phyloP scores from a whole-genome alignment of 306 rosid genomes.

The Arachis stenosperma region DNA sequence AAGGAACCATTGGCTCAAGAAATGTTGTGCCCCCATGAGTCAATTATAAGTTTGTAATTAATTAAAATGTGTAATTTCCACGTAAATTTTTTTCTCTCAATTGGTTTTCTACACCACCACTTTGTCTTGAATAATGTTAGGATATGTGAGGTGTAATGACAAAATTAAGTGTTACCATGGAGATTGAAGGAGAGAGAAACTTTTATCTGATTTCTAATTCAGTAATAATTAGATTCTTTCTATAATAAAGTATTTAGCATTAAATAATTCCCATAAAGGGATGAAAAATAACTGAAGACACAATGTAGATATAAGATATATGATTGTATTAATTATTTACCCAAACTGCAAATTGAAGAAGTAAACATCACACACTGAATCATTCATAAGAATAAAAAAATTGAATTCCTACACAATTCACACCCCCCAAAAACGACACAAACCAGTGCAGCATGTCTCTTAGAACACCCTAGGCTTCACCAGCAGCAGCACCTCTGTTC shows the following conservation, averaged over 20 bases:
- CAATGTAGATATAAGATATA: neutral
- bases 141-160: neutral
- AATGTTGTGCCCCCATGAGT: no score
- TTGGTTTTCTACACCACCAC: neutral
- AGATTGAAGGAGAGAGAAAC: no score
- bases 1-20: no score
- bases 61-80: neutral
- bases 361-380: constrained; percentile 38
- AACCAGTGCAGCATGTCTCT: constrained; percentile 34
- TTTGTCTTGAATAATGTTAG: neutral
- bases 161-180: neutral
- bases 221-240: neutral
- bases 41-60: neutral
- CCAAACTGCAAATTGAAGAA: constrained; percentile 38
- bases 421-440: constrained; percentile 20
- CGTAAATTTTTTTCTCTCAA: neutral
- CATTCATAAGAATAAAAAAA: constrained; percentile 46
- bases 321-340: constrained; percentile 9
- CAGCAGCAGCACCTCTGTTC: constrained; percentile 54
- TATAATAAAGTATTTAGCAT: neutral
- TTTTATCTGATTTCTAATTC: neutral
- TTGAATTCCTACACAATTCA: constrained; percentile 38
- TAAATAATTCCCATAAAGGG: neutral
- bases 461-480: constrained; percentile 39
- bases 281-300: neutral